Conservation (phyloP, 2,329 filamentous ascomycete genomes). For the Talaromyces sp. region DNA sequence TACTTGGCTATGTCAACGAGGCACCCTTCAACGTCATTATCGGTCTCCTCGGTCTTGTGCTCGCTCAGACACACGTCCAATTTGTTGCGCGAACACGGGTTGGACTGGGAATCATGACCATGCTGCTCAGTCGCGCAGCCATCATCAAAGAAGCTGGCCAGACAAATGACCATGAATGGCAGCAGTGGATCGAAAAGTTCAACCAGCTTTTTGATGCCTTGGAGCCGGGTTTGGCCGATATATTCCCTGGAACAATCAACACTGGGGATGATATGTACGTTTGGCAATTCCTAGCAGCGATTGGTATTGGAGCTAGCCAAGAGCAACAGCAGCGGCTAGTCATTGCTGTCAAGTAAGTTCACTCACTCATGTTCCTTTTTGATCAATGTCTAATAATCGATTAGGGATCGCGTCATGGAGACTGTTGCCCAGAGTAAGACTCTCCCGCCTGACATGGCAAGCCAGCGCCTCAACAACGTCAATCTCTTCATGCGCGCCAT, state of each 20-base stretch:
- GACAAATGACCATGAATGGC: constrained; percentile 69
- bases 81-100: constrained; percentile 82
- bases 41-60: constrained; percentile 79
- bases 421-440: constrained; percentile 87
- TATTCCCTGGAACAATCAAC: constrained; percentile 90
- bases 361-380: not conserved
- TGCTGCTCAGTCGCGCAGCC: constrained; percentile 90
- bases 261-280: constrained; percentile 92
- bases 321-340: constrained; percentile 95
- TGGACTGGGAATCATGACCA: constrained; percentile 84
- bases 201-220: constrained; percentile 82
- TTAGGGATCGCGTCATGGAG: constrained; percentile 84
- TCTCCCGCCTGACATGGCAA: constrained; percentile 79
- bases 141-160: constrained; percentile 79
- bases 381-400: constrained; percentile 19
- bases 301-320: constrained; percentile 87
- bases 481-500: constrained; percentile 99
- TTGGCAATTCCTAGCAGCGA: constrained; percentile 94
- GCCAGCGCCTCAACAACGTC: constrained; percentile 80
- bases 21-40: constrained; percentile 87
- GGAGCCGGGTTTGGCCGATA: constrained; percentile 75
- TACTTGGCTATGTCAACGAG: constrained; percentile 88
- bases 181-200: constrained; percentile 80
- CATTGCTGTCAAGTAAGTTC: constrained; percentile 75
- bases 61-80: constrained; percentile 76